Evolutionary conservation across 2,329 filamentous ascomycete species (phyloP).

Genomic region (Diplodia mutila): DNA sequence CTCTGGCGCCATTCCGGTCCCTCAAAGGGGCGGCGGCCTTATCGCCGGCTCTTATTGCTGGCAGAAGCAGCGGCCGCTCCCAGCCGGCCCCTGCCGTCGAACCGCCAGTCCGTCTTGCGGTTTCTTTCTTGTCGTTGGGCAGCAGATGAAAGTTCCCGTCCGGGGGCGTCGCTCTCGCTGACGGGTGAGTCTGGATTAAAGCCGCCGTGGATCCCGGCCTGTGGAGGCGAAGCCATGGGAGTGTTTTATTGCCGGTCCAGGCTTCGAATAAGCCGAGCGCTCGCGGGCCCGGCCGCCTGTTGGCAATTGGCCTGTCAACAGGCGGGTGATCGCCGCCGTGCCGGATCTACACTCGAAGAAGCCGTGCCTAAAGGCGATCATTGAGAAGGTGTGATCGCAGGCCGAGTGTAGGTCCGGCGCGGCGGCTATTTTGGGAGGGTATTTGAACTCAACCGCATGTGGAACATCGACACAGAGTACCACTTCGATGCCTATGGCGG

Average conservation of each 20-base stretch:
- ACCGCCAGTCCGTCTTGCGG: not conserved
- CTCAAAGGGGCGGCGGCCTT: not conserved
- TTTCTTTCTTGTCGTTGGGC: too few species aligned
- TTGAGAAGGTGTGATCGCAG: conserved; percentile 55
- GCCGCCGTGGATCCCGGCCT: conserved; percentile 65
- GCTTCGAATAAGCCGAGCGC: conserved; percentile 28
- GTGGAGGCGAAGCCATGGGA: conserved; percentile 82
- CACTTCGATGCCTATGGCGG: conserved; percentile 56
- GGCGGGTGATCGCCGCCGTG: conserved; percentile 68
- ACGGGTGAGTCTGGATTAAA: conserved; percentile 82
- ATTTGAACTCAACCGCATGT: too few species aligned
- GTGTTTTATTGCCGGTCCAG: conserved; percentile 58
- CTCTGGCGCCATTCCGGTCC: not conserved
- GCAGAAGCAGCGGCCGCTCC: not conserved
- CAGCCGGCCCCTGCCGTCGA: not conserved
- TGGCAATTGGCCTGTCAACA: conserved; percentile 37
- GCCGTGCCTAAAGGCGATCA: conserved; percentile 67
- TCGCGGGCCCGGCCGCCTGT: not conserved
- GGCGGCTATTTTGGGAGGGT: too few species aligned
- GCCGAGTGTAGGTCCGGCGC: too few species aligned
- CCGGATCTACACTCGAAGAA: conserved; percentile 80
- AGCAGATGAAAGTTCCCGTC: too few species aligned
- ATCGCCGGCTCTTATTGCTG: not conserved
- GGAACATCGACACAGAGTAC: too few species aligned
- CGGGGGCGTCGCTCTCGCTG: conserved; percentile 67